Percentiles rank a stretch among this genome's conserved stretches.
Conservation (phyloP, 257 asterid genomes). For the Eustoma russellianum region DNA sequence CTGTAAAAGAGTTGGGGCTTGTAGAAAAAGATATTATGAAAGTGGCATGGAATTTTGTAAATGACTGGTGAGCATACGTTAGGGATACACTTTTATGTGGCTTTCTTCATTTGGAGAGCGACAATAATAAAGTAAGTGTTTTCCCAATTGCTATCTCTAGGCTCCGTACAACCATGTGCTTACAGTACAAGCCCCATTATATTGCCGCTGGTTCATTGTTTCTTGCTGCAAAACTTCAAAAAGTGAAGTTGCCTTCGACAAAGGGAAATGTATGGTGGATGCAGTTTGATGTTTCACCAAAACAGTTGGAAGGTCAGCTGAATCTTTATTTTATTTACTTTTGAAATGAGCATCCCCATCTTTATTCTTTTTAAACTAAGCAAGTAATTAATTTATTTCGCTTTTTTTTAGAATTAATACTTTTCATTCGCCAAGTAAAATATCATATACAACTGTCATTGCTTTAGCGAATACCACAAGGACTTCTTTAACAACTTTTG, state of each 20-base stretch:
- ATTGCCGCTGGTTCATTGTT: constrained; percentile 54
- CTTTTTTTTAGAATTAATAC: too few species aligned
- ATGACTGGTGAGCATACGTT: constrained; percentile 40
- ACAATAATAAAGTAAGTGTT: not conserved
- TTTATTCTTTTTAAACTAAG: too few species aligned
- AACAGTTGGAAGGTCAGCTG: constrained; percentile 39
- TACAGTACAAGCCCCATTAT: constrained; percentile 54
- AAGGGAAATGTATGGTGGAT: constrained; percentile 54
- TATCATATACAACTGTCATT: too few species aligned
- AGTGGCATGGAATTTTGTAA: constrained; percentile 62
- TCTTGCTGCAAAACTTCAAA: constrained; percentile 46
- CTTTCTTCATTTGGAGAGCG: not conserved
- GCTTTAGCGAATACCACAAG: too few species aligned
- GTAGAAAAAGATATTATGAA: constrained; percentile 34
- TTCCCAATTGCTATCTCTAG: constrained; percentile 19
- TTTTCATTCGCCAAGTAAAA: too few species aligned
- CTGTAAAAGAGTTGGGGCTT: constrained; percentile 36
- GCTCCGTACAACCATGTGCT: constrained; percentile 48
- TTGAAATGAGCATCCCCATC: not conserved
- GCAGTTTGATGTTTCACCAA: constrained; percentile 57
- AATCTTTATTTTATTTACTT: not conserved
- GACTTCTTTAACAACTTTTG: too few species aligned
- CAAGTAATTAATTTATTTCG: too few species aligned
- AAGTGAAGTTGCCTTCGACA: constrained; percentile 33
- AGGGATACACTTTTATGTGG: not conserved